These are phyloP conservation scores for Sporothrix humicola DNA, from an alignment of 2,329 filamentous ascomycete species.

Conservation along the genomic window DNA sequence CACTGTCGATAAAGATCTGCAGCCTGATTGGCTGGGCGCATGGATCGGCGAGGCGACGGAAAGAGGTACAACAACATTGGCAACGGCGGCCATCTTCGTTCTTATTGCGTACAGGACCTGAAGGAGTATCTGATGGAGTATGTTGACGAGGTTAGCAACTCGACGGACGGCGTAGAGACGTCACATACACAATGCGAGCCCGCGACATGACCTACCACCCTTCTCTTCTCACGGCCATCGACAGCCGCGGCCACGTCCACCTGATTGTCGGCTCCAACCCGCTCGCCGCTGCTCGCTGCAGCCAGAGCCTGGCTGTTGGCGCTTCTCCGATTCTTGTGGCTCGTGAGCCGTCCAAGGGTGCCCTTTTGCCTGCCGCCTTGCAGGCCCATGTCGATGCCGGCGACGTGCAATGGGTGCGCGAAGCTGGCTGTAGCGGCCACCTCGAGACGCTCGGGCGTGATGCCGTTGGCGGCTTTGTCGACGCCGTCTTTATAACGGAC, in stretches of 20 bases:
- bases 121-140: too few species aligned
- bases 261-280: conserved; percentile 86
- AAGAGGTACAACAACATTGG: too few species aligned
- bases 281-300: conserved; percentile 82
- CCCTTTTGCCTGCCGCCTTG: conserved; percentile 61
- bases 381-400: conserved; percentile 69
- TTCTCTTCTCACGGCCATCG: conserved; percentile 73
- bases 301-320: conserved; percentile 79
- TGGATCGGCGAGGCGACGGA: not conserved
- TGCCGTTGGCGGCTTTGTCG: conserved; percentile 78
- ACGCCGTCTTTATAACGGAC: conserved; percentile 86
- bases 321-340: conserved; percentile 81
- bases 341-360: conserved; percentile 54
- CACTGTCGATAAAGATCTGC: conserved; percentile 4
- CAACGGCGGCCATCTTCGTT: too few species aligned
- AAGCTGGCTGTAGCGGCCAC: conserved; percentile 68
- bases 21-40: conserved; percentile 27
- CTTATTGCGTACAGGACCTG: too few species aligned
- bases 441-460: conserved; percentile 77
- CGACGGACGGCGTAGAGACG: too few species aligned
- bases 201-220: conserved; percentile 40
- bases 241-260: conserved; percentile 75
- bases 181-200: too few species aligned
- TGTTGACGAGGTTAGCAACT: too few species aligned
- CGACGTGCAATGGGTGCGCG: conserved; percentile 68